Conservation (phyloP, 169 alveolate species). For the Plasmodium vivax region DNA sequence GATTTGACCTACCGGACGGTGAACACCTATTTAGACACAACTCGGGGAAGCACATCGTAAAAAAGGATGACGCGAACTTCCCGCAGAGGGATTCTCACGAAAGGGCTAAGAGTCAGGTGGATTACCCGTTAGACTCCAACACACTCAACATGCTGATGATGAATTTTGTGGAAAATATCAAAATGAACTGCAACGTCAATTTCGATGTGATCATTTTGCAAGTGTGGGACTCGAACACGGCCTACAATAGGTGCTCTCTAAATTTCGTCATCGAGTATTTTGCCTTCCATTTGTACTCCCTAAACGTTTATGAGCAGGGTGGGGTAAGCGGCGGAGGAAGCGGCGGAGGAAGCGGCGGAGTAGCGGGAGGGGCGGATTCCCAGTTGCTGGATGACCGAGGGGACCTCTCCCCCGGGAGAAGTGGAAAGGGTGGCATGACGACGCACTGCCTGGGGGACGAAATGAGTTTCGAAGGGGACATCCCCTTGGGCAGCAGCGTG, state of each 20-base stretch:
- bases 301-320: constrained; percentile 35
- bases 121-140: constrained; percentile 3
- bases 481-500: neutral
- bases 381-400: neutral
- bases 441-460: neutral
- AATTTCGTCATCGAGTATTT: constrained; percentile 71
- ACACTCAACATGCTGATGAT: constrained; percentile 19
- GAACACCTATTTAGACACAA: neutral
- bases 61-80: neutral
- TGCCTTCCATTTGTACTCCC: constrained; percentile 11
- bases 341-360: neutral
- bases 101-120: neutral
- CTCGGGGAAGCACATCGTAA: neutral
- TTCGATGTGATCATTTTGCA: constrained; percentile 56
- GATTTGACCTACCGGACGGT: neutral
- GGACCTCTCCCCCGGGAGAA: neutral
- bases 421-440: neutral
- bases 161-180: constrained; percentile 63
- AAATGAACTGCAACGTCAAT: constrained; percentile 5
- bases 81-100: neutral
- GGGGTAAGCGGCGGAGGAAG: neutral
- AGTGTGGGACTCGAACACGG: constrained; percentile 74
- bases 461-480: neutral
- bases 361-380: neutral
- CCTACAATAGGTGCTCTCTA: constrained; percentile 65